phyloP scores from a whole-genome alignment of 768 basidiomycete genomes.

The Cyathus striatus region DNA sequence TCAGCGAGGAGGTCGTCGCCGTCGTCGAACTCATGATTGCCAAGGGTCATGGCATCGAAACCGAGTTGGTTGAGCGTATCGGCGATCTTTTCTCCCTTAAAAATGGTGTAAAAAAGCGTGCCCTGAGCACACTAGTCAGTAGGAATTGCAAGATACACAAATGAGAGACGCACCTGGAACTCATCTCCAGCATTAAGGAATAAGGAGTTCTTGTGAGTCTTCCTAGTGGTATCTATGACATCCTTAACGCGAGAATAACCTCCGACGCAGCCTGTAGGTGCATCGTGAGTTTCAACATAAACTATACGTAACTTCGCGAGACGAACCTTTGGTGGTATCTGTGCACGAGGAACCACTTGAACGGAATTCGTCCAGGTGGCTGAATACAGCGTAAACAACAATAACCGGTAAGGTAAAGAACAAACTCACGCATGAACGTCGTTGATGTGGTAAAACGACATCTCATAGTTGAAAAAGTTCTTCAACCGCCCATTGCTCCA shows the following conservation, averaged over 20 bases:
- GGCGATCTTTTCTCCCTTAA: constrained; percentile 37
- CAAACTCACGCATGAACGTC: constrained; percentile 32
- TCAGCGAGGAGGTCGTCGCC: constrained; percentile 31
- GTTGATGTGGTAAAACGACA: constrained; percentile 36
- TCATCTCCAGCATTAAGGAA: constrained; percentile 44
- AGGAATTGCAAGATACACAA: background rate
- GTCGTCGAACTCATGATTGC: constrained; percentile 43
- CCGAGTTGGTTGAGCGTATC: constrained; percentile 35
- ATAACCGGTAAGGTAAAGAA: too few relatives aligned
- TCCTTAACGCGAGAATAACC: constrained; percentile 39
- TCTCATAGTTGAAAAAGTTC: constrained; percentile 14
- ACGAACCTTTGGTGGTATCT: constrained; percentile 20
- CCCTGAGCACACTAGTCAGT: too few relatives aligned
- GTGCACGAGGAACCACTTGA: constrained; percentile 30
- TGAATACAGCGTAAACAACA: too few relatives aligned
- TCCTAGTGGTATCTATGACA: constrained; percentile 25
- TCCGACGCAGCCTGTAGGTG: constrained; percentile 27
- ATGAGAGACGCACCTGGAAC: constrained; percentile 27
- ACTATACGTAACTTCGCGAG: too few relatives aligned
- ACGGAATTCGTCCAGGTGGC: constrained; percentile 33
- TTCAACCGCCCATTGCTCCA: constrained; percentile 10
- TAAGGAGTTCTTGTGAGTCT: constrained; percentile 26
- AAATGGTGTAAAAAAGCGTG: constrained; percentile 39
- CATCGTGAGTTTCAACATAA: background rate
- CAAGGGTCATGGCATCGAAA: constrained; percentile 39